phyloP scores from a whole-genome alignment of 768 basidiomycete genomes.

The Porphyrellus cyaneotinctus region DNA sequence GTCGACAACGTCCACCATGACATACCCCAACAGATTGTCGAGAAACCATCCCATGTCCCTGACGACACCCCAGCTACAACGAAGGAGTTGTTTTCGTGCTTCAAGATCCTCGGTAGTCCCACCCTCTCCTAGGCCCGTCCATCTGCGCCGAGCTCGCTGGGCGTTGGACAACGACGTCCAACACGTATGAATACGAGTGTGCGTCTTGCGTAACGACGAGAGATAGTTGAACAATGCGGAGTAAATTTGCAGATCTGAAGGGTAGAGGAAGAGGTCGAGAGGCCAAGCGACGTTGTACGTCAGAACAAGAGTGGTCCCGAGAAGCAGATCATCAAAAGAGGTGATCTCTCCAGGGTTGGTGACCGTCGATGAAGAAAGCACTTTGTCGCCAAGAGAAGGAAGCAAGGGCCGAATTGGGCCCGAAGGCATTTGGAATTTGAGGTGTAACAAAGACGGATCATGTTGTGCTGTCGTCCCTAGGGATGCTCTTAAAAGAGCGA shows the following conservation, averaged over 20 bases:
- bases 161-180: slow-evolving; percentile 86
- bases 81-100: slow-evolving; percentile 57
- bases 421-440: slow-evolving; percentile 74
- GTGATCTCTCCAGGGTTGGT: slow-evolving; percentile 38
- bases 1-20: slow-evolving; percentile 89
- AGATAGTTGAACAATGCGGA: slow-evolving; percentile 77
- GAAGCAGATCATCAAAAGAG: slow-evolving; percentile 67
- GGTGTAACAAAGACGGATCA: slow-evolving; percentile 67
- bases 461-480: slow-evolving; percentile 86
- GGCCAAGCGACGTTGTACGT: slow-evolving; percentile 80
- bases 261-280: slow-evolving; percentile 81
- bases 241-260: slow-evolving; percentile 70
- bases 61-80: slow-evolving; percentile 84
- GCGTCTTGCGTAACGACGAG: slow-evolving; percentile 79
- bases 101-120: slow-evolving; percentile 71
- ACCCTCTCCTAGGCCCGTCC: slow-evolving; percentile 86
- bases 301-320: slow-evolving; percentile 73
- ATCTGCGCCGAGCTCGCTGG: slow-evolving; percentile 77
- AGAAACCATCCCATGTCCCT: slow-evolving; percentile 91
- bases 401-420: slow-evolving; percentile 81
- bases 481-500: slow-evolving; percentile 82
- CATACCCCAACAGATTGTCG: slow-evolving; percentile 76
- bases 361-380: slow-evolving; percentile 41
- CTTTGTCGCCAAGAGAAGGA: slow-evolving; percentile 55
- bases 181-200: slow-evolving; percentile 71